Evolutionary conservation across 495 filamentous ascomycete genomes (phyloP).

Genomic region (Aspergillus cristatus): DNA sequence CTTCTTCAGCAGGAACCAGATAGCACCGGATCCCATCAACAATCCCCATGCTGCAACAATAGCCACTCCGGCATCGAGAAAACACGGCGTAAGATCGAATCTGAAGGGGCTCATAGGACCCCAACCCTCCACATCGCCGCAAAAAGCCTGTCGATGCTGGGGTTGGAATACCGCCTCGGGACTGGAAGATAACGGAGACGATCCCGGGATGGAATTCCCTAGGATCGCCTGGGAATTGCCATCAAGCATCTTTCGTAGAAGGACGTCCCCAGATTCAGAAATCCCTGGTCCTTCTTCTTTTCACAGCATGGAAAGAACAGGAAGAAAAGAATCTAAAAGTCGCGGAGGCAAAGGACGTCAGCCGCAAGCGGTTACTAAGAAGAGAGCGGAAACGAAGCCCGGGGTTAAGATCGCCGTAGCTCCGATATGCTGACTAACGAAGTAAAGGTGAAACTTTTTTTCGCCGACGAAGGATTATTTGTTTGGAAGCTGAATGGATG

Average conservation of each 20-base stretch:
- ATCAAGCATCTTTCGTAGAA: conserved; percentile 30
- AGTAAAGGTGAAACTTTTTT: too few species aligned
- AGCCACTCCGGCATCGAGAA: conserved; percentile 78
- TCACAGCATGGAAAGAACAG: background rate
- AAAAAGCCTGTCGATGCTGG: conserved; percentile 55
- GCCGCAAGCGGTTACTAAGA: too few species aligned
- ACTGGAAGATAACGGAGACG: conserved; percentile 20
- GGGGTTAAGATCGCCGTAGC: too few species aligned
- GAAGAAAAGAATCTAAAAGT: background rate
- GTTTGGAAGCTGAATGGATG: too few species aligned
- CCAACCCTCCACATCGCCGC: conserved; percentile 87
- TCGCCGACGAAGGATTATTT: too few species aligned
- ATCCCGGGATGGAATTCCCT: conserved; percentile 23
- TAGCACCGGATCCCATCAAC: conserved; percentile 61
- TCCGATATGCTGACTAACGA: too few species aligned
- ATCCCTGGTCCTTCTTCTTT: conserved; percentile 4
- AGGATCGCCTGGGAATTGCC: conserved; percentile 35
- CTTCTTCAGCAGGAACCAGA: conserved; percentile 67
- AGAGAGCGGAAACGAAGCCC: too few species aligned
- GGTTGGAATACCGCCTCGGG: conserved; percentile 21
- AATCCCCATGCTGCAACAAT: conserved; percentile 69
- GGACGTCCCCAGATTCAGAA: background rate
- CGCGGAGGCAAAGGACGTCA: too few species aligned
- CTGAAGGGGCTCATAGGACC: conserved; percentile 75
- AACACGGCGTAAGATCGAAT: conserved; percentile 95